phyloP scores from a whole-genome alignment of 1,284 basidiomycete genomes.

The Fomitopsis schrenkii region DNA sequence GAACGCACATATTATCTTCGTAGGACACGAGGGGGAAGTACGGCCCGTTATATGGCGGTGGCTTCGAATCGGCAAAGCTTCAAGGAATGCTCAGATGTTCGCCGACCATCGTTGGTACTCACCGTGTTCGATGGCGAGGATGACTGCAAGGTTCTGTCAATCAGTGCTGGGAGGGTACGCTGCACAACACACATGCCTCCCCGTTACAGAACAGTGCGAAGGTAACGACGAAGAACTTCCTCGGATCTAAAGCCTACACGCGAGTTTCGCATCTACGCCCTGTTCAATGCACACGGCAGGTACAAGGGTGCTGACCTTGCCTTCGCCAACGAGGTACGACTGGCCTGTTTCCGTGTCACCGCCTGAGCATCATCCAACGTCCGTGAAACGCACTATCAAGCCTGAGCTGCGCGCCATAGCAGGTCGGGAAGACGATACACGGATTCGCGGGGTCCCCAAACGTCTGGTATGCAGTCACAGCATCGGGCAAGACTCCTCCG shows the following conservation, averaged over 20 bases:
- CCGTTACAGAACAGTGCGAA: slow-evolving; percentile 29
- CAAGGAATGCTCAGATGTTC: not conserved
- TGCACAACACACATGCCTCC: slow-evolving; percentile 15
- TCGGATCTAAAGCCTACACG: slow-evolving; percentile 21
- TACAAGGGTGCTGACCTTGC: slow-evolving; percentile 9
- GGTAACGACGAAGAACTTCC: slow-evolving; percentile 26
- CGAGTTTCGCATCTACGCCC: not conserved
- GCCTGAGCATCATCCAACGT: not conserved
- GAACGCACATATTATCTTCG: slow-evolving; percentile 24
- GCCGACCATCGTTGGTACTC: not conserved
- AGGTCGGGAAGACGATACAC: slow-evolving; percentile 37
- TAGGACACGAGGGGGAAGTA: slow-evolving; percentile 30
- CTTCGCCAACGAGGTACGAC: slow-evolving; percentile 14
- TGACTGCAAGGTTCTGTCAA: slow-evolving; percentile 12
- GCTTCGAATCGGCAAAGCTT: slow-evolving; percentile 11
- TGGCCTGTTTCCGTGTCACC: slow-evolving; percentile 8
- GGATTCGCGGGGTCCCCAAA: slow-evolving; percentile 33
- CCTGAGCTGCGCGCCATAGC: slow-evolving; percentile 32
- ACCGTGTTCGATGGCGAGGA: slow-evolving; percentile 22
- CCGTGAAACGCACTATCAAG: slow-evolving; percentile 27
- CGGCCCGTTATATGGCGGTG: slow-evolving; percentile 29
- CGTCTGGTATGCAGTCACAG: slow-evolving; percentile 35
- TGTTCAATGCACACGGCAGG: not conserved
- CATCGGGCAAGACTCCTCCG: slow-evolving; percentile 34
- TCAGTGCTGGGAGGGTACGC: not conserved